Base-by-base conservation (phyloP, 805 yeast species). In the Pichia phayaonensis region DNA sequence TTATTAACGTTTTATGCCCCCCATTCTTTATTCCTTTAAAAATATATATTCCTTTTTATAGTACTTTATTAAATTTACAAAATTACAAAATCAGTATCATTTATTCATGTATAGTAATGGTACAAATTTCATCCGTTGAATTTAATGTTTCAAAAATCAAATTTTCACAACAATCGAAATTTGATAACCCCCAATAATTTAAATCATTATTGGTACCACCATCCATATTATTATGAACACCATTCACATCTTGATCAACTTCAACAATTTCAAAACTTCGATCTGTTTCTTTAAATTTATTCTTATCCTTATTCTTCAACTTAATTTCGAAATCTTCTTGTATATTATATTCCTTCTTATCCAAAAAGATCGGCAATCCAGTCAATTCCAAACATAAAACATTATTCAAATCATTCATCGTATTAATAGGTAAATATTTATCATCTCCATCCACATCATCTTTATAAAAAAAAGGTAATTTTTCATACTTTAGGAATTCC, bases 401-500 rank as follows among this genome's bases (percentile, higher is more conserved):
- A 2, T 16, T 34, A 16, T 16, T 34, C 8, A 34, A 34, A 34
- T n/a, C 38, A 2, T 34, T 4, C 4, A 20, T 10, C 20, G 7
- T 8, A 20, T 39, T 20, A 39, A 39, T 20, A 20, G 47, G n/a
- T 22, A 13, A 11, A 36, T 34, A 16, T 18, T 46, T 40, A 16
- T 21, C 29, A 26, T 24, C 29, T 1, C 16, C 23, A 36, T 34
- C 23, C 3, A 16, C 22, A 12, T 24, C 23, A 42, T 34, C 23
- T 20, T 31, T 16, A 23, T 12, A 49, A 21, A 41, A 36, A 2
- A 49, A 75, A 47, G 71, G 68, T 53, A 81, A 72, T 52, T 70
- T 69, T 55, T 74, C 74, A 72, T 83, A 81, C 47, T 70, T 76
- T 66, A 77, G 71, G 59, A 81, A 81, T 45, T 74, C 76, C 26